phyloP scores from a whole-genome alignment of 306 rosid genomes.

The Arachis stenosperma region DNA sequence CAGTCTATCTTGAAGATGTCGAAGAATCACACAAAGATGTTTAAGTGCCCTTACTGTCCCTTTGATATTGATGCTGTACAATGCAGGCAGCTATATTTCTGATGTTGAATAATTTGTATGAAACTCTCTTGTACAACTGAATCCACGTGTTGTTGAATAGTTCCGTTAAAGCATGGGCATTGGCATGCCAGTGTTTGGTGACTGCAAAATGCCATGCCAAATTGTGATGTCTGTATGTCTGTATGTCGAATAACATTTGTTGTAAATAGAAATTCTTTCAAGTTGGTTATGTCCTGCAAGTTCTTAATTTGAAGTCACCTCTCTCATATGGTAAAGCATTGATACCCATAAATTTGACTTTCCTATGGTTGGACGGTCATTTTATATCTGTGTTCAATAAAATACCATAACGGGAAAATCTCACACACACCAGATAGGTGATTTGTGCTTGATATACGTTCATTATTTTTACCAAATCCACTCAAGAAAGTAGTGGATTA shows the following conservation, averaged over 20 bases:
- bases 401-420: background rate
- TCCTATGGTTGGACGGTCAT: slow-evolving; percentile 1
- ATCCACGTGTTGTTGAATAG: slow-evolving; percentile 43
- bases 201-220: slow-evolving; percentile 38
- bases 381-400: background rate
- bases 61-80: slow-evolving; percentile 60
- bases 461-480: background rate
- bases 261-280: slow-evolving; percentile 71
- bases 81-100: slow-evolving; percentile 67
- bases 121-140: slow-evolving; percentile 43
- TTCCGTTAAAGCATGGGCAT: slow-evolving; percentile 31
- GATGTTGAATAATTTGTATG: slow-evolving; percentile 47
- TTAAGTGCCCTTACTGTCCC: slow-evolving; percentile 92
- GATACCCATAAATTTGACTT: background rate
- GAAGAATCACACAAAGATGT: slow-evolving; percentile 71
- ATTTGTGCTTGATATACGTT: background rate
- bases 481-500: background rate
- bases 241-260: slow-evolving; percentile 37
- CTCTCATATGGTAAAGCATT: slow-evolving; percentile 27
- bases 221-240: slow-evolving; percentile 38
- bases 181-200: slow-evolving; percentile 40
- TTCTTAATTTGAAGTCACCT: background rate
- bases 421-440: too few relatives aligned
- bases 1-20: slow-evolving; percentile 93
- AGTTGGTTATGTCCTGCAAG: slow-evolving; percentile 25